Conservation (phyloP, 2,329 filamentous ascomycete genomes). For the Neonectria hederae region DNA sequence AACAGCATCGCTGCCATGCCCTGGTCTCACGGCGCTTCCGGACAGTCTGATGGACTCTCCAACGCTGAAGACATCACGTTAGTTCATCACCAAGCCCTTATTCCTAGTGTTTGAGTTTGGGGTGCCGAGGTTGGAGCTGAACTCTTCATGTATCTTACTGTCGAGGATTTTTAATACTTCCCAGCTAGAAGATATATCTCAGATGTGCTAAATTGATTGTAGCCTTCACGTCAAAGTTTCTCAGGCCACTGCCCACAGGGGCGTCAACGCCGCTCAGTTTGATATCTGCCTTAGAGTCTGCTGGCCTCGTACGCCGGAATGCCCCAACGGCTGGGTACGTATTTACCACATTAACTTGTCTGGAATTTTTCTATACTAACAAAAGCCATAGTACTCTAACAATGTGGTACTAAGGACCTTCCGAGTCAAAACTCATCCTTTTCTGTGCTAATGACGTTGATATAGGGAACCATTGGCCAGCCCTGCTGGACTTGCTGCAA, state of each 20-base stretch:
- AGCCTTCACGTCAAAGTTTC: conserved; percentile 31
- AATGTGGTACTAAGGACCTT: conserved; percentile 4
- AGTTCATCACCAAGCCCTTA: background rate
- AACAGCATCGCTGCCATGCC: conserved; percentile 31
- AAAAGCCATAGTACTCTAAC: background rate
- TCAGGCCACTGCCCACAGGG: background rate
- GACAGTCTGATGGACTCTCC: background rate
- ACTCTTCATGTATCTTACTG: background rate
- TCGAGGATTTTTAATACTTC: background rate
- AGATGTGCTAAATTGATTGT: background rate
- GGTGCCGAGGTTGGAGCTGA: too few relatives aligned
- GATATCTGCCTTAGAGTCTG: conserved; percentile 15
- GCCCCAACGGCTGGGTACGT: conserved; percentile 26
- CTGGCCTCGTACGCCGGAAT: background rate
- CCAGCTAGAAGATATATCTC: background rate
- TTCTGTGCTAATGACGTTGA: background rate
- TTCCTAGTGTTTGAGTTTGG: background rate
- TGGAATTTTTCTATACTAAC: conserved; percentile 6
- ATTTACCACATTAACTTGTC: fast-evolving
- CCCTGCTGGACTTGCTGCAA: conserved; percentile 32
- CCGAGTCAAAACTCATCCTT: background rate
- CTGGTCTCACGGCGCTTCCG: conserved; percentile 12
- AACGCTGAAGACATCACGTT: conserved; percentile 32
- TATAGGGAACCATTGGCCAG: background rate
- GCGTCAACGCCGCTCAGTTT: background rate